Evolutionary conservation across 2,329 filamentous ascomycete species (phyloP), one percentile per base, ranked within the genome.

Genomic region (Fonsecaea monophora): DNA sequence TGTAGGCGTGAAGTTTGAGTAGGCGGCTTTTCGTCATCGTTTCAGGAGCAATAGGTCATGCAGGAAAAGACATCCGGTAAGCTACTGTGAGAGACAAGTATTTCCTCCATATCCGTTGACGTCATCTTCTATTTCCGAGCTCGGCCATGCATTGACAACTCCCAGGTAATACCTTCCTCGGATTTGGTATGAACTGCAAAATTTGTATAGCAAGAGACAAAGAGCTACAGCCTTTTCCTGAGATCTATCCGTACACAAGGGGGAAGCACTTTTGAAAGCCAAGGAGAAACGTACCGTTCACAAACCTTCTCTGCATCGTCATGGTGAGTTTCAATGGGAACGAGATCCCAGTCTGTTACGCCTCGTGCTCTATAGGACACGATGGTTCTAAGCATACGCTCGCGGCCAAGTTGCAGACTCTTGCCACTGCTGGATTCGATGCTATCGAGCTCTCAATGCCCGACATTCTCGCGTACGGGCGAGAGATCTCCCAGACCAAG

Each of bases 401-500:
- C 3, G 75, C 77, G 1, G 70, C 70, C 10, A 81, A 78, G 60
- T 77, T 82, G 7, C 70, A 78, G 70, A 77, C 79, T 42, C 80
- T 82, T 37, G 71, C 75, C 35, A 65, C 72, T 42, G 79, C 80
- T 3, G 78, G 78, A 6, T 82, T 92, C 75, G 79, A 83, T 10
- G 89, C 84, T 13, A 88, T 94, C 66, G 91, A 94, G 77, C 85
- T 94, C 7, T 88, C 88, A 0, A 91, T 93, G 79, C 89, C 90
- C 0, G 90, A 94, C 71, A 85, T 94, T 2, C 76, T 89, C 10
- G 78, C 84, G 5, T 91, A 90, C 71, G 89, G 87, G 3, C 80
- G 80, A 3, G 77, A 83, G 2, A 76, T 86, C 3, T 65, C 65
- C 2, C 37, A 65, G 37, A 80, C 84, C 13, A 78, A 82, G 37